phyloP scores from a whole-genome alignment of 345 rosid species.

The Nasturtium officinale region DNA sequence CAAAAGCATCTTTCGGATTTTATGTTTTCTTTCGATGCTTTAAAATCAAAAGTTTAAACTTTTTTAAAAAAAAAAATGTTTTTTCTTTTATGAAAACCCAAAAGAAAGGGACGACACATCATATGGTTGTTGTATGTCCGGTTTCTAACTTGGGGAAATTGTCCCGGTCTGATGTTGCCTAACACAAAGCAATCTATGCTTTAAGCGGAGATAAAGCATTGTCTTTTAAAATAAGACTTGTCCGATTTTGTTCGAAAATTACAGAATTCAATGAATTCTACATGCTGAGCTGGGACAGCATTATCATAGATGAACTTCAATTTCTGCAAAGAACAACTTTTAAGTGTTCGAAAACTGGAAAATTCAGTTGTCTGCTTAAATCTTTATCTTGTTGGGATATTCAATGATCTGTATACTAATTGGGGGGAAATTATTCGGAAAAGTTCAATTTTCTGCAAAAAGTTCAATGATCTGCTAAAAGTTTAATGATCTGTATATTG shows the following conservation, averaged over 20 bases:
- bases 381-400: too few species aligned
- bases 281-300: background rate
- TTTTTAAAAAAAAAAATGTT: background rate
- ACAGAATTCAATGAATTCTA: background rate
- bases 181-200: conserved; percentile 1
- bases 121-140: background rate
- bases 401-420: too few species aligned
- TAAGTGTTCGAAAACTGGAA: too few species aligned
- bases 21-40: too few species aligned
- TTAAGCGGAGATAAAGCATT: background rate
- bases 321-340: too few species aligned
- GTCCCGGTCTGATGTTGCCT: conserved; percentile 5
- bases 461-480: background rate
- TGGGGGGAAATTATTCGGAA: too few species aligned
- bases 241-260: background rate
- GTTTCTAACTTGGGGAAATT: conserved; percentile 11
- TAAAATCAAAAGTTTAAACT: background rate
- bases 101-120: conserved; percentile 10
- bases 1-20: background rate
- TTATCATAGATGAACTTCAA: background rate
- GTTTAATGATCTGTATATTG: background rate
- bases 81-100: background rate
- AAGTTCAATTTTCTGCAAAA: too few species aligned
- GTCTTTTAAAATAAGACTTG: background rate
- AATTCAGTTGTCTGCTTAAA: too few species aligned